Base-by-base conservation (phyloP, 2,329 filamentous ascomycete species). In the Talaromyces sp. region DNA sequence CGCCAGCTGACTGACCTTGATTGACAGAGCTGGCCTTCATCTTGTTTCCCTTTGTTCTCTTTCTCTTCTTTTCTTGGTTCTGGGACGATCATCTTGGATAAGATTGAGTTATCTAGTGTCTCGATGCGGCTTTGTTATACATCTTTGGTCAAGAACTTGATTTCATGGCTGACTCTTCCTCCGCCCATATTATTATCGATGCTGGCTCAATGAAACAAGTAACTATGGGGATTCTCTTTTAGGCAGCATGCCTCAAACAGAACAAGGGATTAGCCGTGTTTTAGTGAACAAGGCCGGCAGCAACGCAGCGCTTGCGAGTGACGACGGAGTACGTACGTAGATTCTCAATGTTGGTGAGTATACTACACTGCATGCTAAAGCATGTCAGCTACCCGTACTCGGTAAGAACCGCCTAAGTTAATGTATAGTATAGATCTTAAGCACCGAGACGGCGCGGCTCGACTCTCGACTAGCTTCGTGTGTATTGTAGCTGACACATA, bases 361-460 rank as follows among this genome's bases (percentile, higher is more conserved):
- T 52, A 18, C 14, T 52, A 52, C 25, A 33, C 48, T 52, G 28
- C 48, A 31, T 31, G 16, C 31, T 52, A n/a, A 31, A 25, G 5
- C 25, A 12, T 52, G 14, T 31, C n/a, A 52, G 18, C 25, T 52
- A 18, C 16, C 25, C 25, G n/a, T 28, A 21, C 14, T 54, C 14
- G 5, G 25, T 52, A 21, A 18, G 50, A 33, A 35, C 5, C 50
- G 28, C 28, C 31, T 23, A 9, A 33, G 28, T 14, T 52, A 21
- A 54, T 54, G 50, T 37, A 54, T 54, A 54, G 35, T 54, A 54
- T 54, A 31, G 31, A 35, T 54, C 31, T 23, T 54, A 54, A 54
- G n/a, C 50, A 37, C 50, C 16, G 14, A 31, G 25, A 16, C 46
- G 46, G 46, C 46, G 23, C 46, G 31, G 46, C 46, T 31, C 46